Conservation (phyloP, 768 basidiomycete species). For the Russula ochroleuca region DNA sequence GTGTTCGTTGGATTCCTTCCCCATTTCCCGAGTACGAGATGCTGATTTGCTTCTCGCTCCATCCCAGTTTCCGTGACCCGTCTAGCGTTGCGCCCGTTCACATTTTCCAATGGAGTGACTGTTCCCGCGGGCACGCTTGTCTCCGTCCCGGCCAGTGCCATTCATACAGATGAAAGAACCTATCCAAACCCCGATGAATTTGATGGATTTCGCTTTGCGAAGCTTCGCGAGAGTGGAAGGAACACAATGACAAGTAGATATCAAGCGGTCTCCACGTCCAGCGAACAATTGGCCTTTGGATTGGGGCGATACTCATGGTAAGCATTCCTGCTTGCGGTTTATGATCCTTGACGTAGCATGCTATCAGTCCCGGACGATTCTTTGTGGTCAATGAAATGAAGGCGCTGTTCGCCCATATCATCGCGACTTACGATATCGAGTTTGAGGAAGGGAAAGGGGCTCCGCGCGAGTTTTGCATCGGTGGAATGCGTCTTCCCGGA, state of each 20-base stretch:
- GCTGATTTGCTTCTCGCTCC: not conserved
- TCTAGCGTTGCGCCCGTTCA: conserved; percentile 30
- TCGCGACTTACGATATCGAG: not conserved
- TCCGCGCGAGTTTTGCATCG: not conserved
- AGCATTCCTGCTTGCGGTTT: not conserved
- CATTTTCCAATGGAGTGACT: conserved; percentile 36
- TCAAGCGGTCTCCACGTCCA: not conserved
- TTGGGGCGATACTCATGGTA: not conserved
- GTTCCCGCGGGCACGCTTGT: conserved; percentile 40
- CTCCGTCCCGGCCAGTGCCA: conserved; percentile 32
- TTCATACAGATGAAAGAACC: conserved; percentile 40
- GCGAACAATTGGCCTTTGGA: not conserved
- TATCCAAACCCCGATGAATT: conserved; percentile 43
- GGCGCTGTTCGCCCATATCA: not conserved
- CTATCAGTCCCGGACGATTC: not conserved
- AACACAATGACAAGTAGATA: not conserved
- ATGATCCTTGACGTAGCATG: not conserved
- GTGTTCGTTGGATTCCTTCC: not conserved
- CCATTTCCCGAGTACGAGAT: not conserved
- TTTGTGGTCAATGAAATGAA: not conserved
- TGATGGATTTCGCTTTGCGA: conserved; percentile 41
- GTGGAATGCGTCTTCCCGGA: not conserved
- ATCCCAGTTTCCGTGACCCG: conserved; percentile 29
- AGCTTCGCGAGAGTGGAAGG: conserved; percentile 31
- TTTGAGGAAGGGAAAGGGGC: not conserved